These are phyloP conservation scores for Nicotiana otophora DNA, from an alignment of 257 asterid genomes.

Conservation along the genomic window DNA sequence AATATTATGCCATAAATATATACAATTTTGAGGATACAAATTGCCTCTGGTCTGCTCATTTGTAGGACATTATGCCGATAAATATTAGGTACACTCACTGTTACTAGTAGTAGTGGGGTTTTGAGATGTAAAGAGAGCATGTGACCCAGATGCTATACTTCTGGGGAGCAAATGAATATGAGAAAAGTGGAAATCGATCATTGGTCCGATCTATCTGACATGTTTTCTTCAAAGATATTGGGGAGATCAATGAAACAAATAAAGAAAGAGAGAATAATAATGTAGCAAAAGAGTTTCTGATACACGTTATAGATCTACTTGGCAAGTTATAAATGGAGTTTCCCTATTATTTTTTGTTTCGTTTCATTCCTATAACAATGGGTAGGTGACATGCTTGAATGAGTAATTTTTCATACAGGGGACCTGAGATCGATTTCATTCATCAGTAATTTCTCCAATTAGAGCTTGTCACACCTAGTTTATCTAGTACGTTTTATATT, in stretches of 20 bases:
- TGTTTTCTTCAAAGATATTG: neutral
- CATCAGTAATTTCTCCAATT: fast-evolving
- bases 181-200: slow-evolving; percentile 23
- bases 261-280: neutral
- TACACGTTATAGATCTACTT: neutral
- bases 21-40: neutral
- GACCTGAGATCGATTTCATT: too few species aligned
- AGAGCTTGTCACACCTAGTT: too few species aligned
- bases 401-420: too few species aligned
- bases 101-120: neutral
- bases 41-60: neutral
- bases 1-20: neutral
- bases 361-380: neutral
- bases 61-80: slow-evolving; percentile 3
- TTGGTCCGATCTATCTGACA: slow-evolving; percentile 30
- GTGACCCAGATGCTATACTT: slow-evolving; percentile 45
- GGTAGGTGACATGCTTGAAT: neutral
- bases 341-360: neutral
- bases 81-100: slow-evolving; percentile 24
- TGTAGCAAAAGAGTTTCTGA: neutral
- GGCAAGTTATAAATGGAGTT: neutral
- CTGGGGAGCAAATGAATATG: slow-evolving; percentile 36
- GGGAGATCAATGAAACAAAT: neutral
- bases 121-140: slow-evolving; percentile 6
- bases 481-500: too few species aligned